Conservation (phyloP, 176 grass and related monocot genomes). For the Echinochloa phyllopogon region DNA sequence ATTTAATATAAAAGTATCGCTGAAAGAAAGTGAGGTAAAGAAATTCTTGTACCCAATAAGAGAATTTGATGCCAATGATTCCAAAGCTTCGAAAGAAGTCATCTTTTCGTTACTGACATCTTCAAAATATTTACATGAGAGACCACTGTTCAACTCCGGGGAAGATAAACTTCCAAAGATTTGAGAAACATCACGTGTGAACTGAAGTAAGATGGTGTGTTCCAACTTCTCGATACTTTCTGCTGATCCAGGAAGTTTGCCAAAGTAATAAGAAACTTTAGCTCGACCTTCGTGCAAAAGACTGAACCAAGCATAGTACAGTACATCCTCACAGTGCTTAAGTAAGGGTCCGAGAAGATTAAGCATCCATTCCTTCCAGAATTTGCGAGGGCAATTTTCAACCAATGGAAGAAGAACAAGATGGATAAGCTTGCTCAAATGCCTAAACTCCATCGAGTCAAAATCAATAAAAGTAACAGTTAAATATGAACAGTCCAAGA, state of each 20-base stretch:
- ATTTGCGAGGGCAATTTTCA: conserved; percentile 48
- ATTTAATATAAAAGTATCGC: background rate
- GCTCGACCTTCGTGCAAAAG: conserved; percentile 51
- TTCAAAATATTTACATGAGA: conserved; percentile 49
- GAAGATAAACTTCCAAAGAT: conserved; percentile 56
- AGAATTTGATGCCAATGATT: conserved; percentile 54
- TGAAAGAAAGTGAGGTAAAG: background rate
- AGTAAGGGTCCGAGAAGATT: conserved; percentile 61
- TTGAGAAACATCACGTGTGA: conserved; percentile 65
- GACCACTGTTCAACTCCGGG: conserved; percentile 41
- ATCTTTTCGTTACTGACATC: conserved; percentile 45
- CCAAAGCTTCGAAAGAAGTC: conserved; percentile 29
- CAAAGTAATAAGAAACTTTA: conserved; percentile 55
- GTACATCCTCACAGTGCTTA: conserved; percentile 56
- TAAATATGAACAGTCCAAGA: conserved; percentile 49
- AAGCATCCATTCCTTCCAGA: conserved; percentile 54
- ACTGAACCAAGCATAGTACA: conserved; percentile 58
- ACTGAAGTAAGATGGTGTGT: conserved; percentile 63
- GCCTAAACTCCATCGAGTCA: conserved; percentile 59
- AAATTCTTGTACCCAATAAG: conserved; percentile 49
- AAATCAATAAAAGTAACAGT: conserved; percentile 50
- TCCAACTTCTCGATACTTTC: conserved; percentile 59
- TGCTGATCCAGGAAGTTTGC: conserved; percentile 62
- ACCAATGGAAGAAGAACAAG: conserved; percentile 55
- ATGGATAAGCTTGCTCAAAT: conserved; percentile 61